Conservation (phyloP, 257 asterid species). For the Anisodus tanguticus region DNA sequence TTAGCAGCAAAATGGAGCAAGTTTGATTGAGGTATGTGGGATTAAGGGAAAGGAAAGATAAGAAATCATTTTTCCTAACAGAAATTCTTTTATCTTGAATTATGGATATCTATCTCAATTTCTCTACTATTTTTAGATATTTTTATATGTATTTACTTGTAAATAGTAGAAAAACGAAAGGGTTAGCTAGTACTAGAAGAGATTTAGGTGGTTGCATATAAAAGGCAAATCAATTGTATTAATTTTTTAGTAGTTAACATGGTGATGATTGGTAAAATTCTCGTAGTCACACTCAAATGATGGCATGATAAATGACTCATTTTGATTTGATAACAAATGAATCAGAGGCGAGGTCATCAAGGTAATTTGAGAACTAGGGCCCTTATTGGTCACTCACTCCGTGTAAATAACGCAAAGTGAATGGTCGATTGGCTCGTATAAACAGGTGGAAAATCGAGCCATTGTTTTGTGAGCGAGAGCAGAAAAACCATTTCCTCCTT, state of each 20-base stretch:
- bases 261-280: neutral
- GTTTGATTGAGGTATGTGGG: neutral
- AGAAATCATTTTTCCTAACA: neutral
- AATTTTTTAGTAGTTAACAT: no score
- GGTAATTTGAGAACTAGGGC: neutral
- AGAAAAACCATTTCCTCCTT: no score
- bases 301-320: neutral
- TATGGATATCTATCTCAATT: no score
- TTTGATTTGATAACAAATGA: no score
- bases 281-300: neutral
- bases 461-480: neutral
- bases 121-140: no score
- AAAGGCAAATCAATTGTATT: neutral
- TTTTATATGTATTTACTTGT: no score
- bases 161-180: neutral
- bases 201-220: neutral
- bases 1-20: neutral
- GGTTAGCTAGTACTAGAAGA: no score
- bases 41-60: neutral
- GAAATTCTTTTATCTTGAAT: no score
- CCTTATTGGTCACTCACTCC: neutral
- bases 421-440: neutral
- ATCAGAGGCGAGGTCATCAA: neutral
- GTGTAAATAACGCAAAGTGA: constrained; percentile 2
- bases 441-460: neutral